Conservation (phyloP, 1,284 basidiomycete species). For the Ceratobasidium sp. region DNA sequence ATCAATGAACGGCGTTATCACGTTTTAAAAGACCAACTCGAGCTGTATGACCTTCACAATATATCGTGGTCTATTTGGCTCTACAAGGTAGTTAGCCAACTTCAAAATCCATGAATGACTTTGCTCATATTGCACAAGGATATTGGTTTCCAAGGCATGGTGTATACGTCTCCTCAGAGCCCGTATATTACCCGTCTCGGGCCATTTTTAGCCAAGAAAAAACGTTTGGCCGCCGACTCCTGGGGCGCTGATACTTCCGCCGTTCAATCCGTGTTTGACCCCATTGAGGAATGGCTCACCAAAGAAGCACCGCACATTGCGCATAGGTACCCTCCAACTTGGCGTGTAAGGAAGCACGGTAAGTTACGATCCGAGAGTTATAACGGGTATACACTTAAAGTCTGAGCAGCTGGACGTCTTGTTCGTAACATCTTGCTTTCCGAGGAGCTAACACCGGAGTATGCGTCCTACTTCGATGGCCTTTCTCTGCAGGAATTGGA, state of each 20-base stretch:
- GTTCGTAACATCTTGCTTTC: slow-evolving; percentile 74
- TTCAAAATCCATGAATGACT: not conserved
- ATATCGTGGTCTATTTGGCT: slow-evolving; percentile 62
- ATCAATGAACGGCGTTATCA: slow-evolving; percentile 60
- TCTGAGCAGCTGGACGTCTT: slow-evolving; percentile 63
- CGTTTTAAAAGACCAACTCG: slow-evolving; percentile 60
- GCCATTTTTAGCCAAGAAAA: slow-evolving; percentile 55
- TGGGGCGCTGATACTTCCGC: slow-evolving; percentile 54
- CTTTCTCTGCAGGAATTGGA: slow-evolving; percentile 71
- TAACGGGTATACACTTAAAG: not conserved
- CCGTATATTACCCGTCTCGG: slow-evolving; percentile 54
- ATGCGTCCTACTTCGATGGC: slow-evolving; percentile 71
- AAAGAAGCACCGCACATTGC: slow-evolving; percentile 54
- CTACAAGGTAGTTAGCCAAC: slow-evolving; percentile 56
- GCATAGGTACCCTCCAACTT: slow-evolving; percentile 55
- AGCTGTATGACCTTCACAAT: slow-evolving; percentile 57
- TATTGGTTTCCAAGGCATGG: slow-evolving; percentile 60
- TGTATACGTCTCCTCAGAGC: slow-evolving; percentile 56
- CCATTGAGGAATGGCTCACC: slow-evolving; percentile 56
- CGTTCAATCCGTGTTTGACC: slow-evolving; percentile 56
- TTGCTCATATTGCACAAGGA: slow-evolving; percentile 49
- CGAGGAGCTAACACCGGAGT: slow-evolving; percentile 75
- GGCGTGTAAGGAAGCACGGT: slow-evolving; percentile 41
- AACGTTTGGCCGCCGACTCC: slow-evolving; percentile 56
- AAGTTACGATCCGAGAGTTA: not conserved